Evolutionary conservation across 352 stramenopile species (phyloP), one percentile per base, ranked within the genome.

Genomic region (Globisporangium polare): DNA sequence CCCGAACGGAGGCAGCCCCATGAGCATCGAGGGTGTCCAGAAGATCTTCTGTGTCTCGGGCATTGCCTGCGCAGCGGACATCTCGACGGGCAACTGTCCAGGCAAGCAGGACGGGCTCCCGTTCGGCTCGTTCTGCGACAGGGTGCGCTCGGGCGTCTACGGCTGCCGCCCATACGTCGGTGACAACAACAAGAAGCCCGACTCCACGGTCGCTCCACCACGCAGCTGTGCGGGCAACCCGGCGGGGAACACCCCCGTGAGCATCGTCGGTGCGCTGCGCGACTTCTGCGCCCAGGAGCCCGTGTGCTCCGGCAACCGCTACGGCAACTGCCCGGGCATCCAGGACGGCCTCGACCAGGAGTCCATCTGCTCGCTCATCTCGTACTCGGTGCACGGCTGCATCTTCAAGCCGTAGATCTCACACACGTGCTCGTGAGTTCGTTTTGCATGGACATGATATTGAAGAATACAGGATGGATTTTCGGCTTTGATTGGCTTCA

Each of bases 251-350:
- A 61, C 43, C 1, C 53, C 53, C 43, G 53, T 59, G 35, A 59
- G 53, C 35, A 50, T 59, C 33, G 53, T 59, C 53, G 35, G 35
- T 17, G 53, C 53, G 2, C 15, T 17, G 53, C 33, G 33, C 22
- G 53, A 46, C 13, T 59, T 59, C 35, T 59, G 8, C 15, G 35
- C 53, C 3, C 17, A n/a, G 5, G 33, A 59, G 33, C 53, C 53
- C 15, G 37, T 59, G 33, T 59, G 53, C 39, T 46, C 53, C 9
- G 53, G 53, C 15, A 17, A 12, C 6, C 33, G 1, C 6, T 37
- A 24, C n/a, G 53, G 17, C 53, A 59, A 59, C 53, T 59, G 53
- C 33, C n/a, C 53, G 24, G 53, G 53, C 18, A 37, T 59, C 39
- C 53, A 59, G 35, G 18, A 59, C 3, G 53, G 53, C 15, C 35